These are phyloP conservation scores for Blastobotrys malaysiensis DNA, from an alignment of 1,139 yeast species.

Conservation along the genomic window DNA sequence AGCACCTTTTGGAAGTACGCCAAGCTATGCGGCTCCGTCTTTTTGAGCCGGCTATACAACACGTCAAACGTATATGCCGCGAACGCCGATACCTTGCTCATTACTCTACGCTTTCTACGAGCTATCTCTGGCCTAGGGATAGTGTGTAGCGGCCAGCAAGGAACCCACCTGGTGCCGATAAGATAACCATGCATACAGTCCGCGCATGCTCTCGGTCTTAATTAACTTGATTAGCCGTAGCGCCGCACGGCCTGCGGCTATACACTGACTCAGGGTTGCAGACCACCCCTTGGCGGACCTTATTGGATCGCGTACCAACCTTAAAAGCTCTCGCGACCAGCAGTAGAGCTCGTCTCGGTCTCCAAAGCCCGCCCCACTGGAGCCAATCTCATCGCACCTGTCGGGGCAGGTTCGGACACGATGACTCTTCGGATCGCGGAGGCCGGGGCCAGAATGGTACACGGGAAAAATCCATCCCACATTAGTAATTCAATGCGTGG, in stretches of 20 bases:
- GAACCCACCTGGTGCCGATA: not conserved
- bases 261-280: not conserved
- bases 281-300: not conserved
- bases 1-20: slow-evolving; percentile 11
- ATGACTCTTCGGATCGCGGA: not conserved
- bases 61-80: slow-evolving; percentile 41
- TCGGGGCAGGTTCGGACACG: no score
- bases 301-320: no score
- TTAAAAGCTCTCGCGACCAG: no score
- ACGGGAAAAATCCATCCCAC: not conserved
- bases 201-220: not conserved
- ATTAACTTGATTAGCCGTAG: not conserved
- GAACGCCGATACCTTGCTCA: slow-evolving; percentile 24
- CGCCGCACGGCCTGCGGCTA: not conserved
- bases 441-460: not conserved
- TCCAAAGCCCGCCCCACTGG: no score
- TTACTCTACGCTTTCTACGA: not conserved
- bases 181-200: not conserved
- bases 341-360: no score
- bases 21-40: slow-evolving; percentile 19
- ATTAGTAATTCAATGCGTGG: not conserved
- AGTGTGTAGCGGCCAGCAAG: not conserved
- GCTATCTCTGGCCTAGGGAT: not conserved
- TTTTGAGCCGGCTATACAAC: slow-evolving; percentile 32
- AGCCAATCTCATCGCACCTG: no score